phyloP scores from a whole-genome alignment of 495 filamentous ascomycete species.

The Wilcoxina mikolae region DNA sequence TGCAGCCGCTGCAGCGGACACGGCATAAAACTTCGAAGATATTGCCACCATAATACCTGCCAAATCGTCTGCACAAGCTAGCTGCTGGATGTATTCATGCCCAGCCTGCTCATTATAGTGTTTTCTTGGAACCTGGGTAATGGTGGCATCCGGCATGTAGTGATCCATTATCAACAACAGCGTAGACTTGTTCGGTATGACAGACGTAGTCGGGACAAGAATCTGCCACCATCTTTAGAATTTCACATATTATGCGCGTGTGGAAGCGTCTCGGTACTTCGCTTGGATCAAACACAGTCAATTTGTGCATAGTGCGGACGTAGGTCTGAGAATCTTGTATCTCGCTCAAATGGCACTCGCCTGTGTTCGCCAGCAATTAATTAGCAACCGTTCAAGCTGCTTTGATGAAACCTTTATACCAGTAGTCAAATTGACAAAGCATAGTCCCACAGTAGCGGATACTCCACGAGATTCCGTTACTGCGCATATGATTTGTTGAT shows the following conservation, averaged over 20 bases:
- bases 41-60: slow-evolving; percentile 65
- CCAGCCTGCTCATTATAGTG: slow-evolving; percentile 79
- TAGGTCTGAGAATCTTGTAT: slow-evolving; percentile 85
- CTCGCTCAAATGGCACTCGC: slow-evolving; percentile 70
- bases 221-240: slow-evolving; percentile 30
- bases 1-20: slow-evolving; percentile 73
- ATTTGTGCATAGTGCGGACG: slow-evolving; percentile 65
- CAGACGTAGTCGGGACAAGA: slow-evolving; percentile 55
- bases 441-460: slow-evolving; percentile 74
- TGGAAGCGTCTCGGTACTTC: slow-evolving; percentile 29
- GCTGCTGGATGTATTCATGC: slow-evolving; percentile 59
- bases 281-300: slow-evolving; percentile 61
- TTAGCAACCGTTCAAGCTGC: no score
- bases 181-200: slow-evolving; percentile 51
- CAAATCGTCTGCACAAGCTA: slow-evolving; percentile 63
- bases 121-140: slow-evolving; percentile 59
- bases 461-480: slow-evolving; percentile 75
- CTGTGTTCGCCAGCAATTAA: slow-evolving; percentile 1
- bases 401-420: slow-evolving; percentile 29
- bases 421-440: slow-evolving; percentile 73
- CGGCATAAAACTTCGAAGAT: slow-evolving; percentile 74
- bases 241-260: background rate
- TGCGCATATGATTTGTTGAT: slow-evolving; percentile 74
- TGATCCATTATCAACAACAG: slow-evolving; percentile 60
- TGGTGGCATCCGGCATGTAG: slow-evolving; percentile 42